A percentile compares a stretch with the other conserved stretches of the same genome.
Evolutionary conservation across 345 rosid genomes (phyloP).

Genomic region (Limnanthes douglasii): DNA sequence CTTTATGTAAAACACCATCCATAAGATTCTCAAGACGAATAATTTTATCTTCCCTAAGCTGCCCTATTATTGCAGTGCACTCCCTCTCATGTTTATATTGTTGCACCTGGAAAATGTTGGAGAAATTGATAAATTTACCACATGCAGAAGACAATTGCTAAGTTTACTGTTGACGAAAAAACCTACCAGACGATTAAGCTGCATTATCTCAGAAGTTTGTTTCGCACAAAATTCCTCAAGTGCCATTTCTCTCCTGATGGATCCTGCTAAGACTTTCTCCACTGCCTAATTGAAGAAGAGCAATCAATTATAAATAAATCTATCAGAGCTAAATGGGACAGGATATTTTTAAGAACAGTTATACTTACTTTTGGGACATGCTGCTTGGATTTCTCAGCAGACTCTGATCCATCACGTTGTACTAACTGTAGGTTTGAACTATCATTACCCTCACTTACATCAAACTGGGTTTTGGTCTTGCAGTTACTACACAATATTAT

Average conservation of each 20-base stretch:
- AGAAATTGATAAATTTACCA: constrained; percentile 4
- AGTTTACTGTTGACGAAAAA: constrained; percentile 6
- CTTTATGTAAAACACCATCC: constrained; percentile 87
- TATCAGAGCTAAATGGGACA: neutral
- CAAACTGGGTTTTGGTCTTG: constrained; percentile 27
- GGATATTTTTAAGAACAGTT: constrained; percentile 2
- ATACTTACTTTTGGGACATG: constrained; percentile 72
- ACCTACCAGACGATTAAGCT: constrained; percentile 85
- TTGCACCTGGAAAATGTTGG: constrained; percentile 47
- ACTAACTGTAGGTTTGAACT: constrained; percentile 49
- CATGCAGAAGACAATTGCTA: constrained; percentile 1
- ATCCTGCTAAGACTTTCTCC: constrained; percentile 90
- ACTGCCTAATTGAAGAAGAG: constrained; percentile 50
- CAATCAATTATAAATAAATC: constrained; percentile 1
- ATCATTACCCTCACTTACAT: constrained; percentile 26
- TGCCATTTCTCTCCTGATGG: constrained; percentile 98
- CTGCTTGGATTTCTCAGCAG: constrained; percentile 39
- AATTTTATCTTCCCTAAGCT: constrained; percentile 90
- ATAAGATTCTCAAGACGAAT: constrained; percentile 85
- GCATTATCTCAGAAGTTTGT: constrained; percentile 78
- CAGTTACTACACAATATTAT: constrained; percentile 48
- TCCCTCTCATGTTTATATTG: constrained; percentile 98
- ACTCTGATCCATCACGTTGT: constrained; percentile 38
- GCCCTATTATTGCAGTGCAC: constrained; percentile 81
- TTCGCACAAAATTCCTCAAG: constrained; percentile 82